A percentile compares a stretch with the other conserved stretches of the same genome.
These are phyloP conservation scores for Gentiana dahurica DNA, from an alignment of 257 asterid species.

Conservation along the genomic window DNA sequence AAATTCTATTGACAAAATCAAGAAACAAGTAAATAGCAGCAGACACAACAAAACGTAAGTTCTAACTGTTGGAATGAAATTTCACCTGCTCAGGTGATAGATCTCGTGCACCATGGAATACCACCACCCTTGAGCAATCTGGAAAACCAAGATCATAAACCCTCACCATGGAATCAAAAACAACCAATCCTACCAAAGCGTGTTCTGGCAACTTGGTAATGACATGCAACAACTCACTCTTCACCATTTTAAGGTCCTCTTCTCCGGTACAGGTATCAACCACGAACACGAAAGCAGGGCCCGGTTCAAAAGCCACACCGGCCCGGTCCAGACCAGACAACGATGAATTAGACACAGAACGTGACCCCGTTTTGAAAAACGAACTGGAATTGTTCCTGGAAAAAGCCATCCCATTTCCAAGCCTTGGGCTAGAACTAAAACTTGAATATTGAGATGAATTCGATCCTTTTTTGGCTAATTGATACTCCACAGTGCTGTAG, in stretches of 20 bases:
- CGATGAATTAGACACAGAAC: conserved; percentile 21
- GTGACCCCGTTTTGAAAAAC: conserved; percentile 33
- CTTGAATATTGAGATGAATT: conserved; percentile 16
- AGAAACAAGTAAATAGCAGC: too few species aligned
- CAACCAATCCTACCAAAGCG: conserved; percentile 79
- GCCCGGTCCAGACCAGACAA: conserved; percentile 28
- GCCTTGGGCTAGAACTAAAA: conserved; percentile 19
- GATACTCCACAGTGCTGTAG: conserved; percentile 86
- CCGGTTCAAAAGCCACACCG: conserved; percentile 25
- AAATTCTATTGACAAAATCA: too few species aligned
- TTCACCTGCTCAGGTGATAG: conserved; percentile 70
- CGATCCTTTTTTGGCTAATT: conserved; percentile 33
- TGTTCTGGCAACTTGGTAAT: conserved; percentile 64
- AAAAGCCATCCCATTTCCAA: conserved; percentile 30
- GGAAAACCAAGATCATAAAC: conserved; percentile 80
- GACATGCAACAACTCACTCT: conserved; percentile 64
- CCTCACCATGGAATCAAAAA: conserved; percentile 79
- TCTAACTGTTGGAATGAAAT: neutral
- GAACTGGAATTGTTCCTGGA: conserved; percentile 17
- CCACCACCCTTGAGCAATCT: conserved; percentile 52
- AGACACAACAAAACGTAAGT: too few species aligned
- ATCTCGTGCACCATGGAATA: conserved; percentile 76
- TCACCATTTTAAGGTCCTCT: conserved; percentile 59
- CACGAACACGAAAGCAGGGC: conserved; percentile 79
- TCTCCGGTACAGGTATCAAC: conserved; percentile 64